phyloP scores from a whole-genome alignment of 257 asterid genomes.

The Solanum corneliomulleri region DNA sequence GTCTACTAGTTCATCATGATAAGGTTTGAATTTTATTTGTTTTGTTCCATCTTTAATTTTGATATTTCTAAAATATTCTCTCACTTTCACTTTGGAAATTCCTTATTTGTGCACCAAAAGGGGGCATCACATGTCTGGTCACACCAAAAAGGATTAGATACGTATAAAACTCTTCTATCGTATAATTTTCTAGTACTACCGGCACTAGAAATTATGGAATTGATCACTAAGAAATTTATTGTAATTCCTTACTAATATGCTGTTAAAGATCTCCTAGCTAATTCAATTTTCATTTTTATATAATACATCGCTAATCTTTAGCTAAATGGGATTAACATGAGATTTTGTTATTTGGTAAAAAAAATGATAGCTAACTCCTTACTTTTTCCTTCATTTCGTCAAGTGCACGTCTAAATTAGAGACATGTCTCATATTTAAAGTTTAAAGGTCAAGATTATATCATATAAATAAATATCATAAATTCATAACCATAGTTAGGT shows the following conservation, averaged over 20 bases:
- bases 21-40: neutral
- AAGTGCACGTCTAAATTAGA: too few relatives aligned
- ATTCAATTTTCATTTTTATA: too few relatives aligned
- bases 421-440: too few relatives aligned
- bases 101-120: neutral
- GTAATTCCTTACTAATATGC: neutral
- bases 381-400: too few relatives aligned
- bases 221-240: neutral
- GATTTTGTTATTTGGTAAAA: too few relatives aligned
- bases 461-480: too few relatives aligned
- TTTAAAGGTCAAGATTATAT: too few relatives aligned
- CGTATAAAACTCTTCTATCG: neutral
- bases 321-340: too few relatives aligned
- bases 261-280: neutral
- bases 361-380: neutral
- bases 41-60: neutral
- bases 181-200: neutral
- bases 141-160: neutral
- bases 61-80: neutral
- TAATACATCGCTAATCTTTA: too few relatives aligned
- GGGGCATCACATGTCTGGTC: neutral
- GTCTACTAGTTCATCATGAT: neutral
- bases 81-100: neutral
- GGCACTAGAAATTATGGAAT: neutral
- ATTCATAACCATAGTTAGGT: too few relatives aligned